Evolutionary conservation across 371 early-diverging fungal genomes (phyloP).

Genomic region (Umbelopsis sp.): DNA sequence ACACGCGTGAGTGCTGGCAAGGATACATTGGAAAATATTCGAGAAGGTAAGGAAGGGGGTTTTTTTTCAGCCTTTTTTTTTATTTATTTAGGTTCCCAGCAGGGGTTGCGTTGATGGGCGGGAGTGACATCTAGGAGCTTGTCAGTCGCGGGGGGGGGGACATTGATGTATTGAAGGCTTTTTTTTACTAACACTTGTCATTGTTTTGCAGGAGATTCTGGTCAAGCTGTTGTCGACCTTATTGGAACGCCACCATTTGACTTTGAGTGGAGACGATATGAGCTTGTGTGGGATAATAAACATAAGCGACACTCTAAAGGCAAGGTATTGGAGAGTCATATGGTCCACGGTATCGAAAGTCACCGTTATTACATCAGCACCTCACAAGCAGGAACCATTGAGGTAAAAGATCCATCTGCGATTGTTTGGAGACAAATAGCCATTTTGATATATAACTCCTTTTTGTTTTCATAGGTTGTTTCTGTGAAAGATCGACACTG

Average conservation of each 20-base stretch:
- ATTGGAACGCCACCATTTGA: constrained; percentile 57
- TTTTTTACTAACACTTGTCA: neutral
- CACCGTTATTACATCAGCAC: constrained; percentile 49
- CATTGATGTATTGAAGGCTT: too few relatives aligned
- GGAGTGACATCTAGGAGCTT: too few relatives aligned
- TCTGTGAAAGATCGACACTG: constrained; percentile 50
- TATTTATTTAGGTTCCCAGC: neutral
- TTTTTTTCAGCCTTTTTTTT: neutral
- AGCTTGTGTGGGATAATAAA: constrained; percentile 42
- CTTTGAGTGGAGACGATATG: constrained; percentile 56
- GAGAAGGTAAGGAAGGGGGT: constrained; percentile 38
- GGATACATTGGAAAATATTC: constrained; percentile 52
- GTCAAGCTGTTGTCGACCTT: constrained; percentile 51
- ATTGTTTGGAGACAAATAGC: too few relatives aligned
- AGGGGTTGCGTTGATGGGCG: too few relatives aligned
- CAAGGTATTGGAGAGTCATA: constrained; percentile 47
- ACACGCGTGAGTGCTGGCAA: constrained; percentile 53
- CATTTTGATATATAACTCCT: neutral
- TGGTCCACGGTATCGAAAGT: constrained; percentile 43
- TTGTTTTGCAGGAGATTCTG: constrained; percentile 45
- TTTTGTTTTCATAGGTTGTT: constrained; percentile 31
- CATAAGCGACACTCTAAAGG: constrained; percentile 50
- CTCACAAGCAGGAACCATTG: constrained; percentile 53
- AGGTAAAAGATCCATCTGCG: constrained; percentile 30
- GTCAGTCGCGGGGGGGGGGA: too few relatives aligned